phyloP scores from a whole-genome alignment of 192 early-diverging fungal genomes.

The Globomyces pollinis-pini region DNA sequence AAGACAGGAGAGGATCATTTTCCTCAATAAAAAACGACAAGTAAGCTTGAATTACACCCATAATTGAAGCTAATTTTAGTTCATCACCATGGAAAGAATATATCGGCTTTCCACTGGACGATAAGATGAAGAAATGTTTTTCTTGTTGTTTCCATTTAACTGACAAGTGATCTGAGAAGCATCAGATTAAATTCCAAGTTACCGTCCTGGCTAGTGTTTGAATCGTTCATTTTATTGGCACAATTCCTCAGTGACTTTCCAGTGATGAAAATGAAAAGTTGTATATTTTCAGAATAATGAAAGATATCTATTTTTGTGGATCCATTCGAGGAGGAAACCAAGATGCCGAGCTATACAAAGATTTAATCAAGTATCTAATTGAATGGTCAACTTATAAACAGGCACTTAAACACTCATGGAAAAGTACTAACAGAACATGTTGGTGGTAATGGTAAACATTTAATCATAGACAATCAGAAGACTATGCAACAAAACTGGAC shows the following conservation, averaged over 20 bases:
- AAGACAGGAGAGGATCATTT: constrained; percentile 66
- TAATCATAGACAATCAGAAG: neutral
- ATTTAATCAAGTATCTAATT: neutral
- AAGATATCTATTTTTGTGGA: constrained; percentile 6
- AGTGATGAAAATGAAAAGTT: too few relatives aligned
- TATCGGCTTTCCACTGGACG: constrained; percentile 90
- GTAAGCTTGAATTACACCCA: constrained; percentile 86
- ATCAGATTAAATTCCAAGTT: too few relatives aligned
- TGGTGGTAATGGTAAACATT: too few relatives aligned
- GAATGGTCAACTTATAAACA: too few relatives aligned
- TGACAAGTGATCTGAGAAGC: too few relatives aligned
- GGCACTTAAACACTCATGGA: constrained; percentile 4
- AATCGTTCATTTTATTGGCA: too few relatives aligned
- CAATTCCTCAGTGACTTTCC: too few relatives aligned
- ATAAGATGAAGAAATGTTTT: constrained; percentile 89
- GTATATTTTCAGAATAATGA: neutral
- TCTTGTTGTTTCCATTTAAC: too few relatives aligned
- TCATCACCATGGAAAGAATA: constrained; percentile 90
- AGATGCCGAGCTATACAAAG: constrained; percentile 8
- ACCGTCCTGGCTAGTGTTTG: too few relatives aligned
- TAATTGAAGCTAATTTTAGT: constrained; percentile 71
- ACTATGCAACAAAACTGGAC: neutral
- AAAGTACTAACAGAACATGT: constrained; percentile 6
- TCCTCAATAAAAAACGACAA: constrained; percentile 76
- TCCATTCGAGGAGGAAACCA: constrained; percentile 13